Evolutionary conservation across 306 rosid species (phyloP).

Genomic region (Adenanthera pavonina): DNA sequence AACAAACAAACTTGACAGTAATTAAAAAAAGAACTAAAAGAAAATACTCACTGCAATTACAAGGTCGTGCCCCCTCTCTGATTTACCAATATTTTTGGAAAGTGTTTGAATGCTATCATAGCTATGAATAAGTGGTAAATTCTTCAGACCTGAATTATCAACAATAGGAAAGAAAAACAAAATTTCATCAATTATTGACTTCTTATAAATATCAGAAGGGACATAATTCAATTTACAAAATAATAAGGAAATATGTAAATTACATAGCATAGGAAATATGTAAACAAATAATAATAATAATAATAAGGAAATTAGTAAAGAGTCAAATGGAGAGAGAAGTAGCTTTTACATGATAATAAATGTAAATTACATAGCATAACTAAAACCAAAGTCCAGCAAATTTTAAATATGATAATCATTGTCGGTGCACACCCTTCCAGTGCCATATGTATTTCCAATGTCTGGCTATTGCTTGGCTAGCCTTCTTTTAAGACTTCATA

Average conservation of each 20-base stretch:
- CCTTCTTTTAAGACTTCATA: slow-evolving; percentile 16
- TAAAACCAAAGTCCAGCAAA: background rate
- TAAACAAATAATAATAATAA: too few species aligned
- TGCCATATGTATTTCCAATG: slow-evolving; percentile 14
- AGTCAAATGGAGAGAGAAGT: too few species aligned
- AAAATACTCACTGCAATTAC: slow-evolving; percentile 88
- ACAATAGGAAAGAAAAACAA: slow-evolving; percentile 24
- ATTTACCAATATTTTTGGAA: slow-evolving; percentile 63
- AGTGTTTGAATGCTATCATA: slow-evolving; percentile 83
- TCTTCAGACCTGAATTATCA: slow-evolving; percentile 67
- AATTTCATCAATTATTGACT: slow-evolving; percentile 21
- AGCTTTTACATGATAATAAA: background rate
- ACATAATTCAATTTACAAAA: slow-evolving; percentile 2
- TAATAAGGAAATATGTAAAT: background rate
- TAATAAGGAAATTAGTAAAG: too few species aligned
- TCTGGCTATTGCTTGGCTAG: slow-evolving; percentile 27
- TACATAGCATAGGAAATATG: background rate
- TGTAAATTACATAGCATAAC: background rate
- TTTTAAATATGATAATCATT: background rate
- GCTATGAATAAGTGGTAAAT: slow-evolving; percentile 92
- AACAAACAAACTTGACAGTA: slow-evolving; percentile 3
- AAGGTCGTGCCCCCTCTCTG: slow-evolving; percentile 88
- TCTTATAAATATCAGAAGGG: slow-evolving; percentile 3
- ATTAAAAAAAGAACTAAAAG: slow-evolving; percentile 16
- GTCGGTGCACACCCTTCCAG: slow-evolving; percentile 3